Base-by-base conservation (phyloP, 2,329 filamentous ascomycete genomes). In the Cylindrodendrum hubeiense region DNA sequence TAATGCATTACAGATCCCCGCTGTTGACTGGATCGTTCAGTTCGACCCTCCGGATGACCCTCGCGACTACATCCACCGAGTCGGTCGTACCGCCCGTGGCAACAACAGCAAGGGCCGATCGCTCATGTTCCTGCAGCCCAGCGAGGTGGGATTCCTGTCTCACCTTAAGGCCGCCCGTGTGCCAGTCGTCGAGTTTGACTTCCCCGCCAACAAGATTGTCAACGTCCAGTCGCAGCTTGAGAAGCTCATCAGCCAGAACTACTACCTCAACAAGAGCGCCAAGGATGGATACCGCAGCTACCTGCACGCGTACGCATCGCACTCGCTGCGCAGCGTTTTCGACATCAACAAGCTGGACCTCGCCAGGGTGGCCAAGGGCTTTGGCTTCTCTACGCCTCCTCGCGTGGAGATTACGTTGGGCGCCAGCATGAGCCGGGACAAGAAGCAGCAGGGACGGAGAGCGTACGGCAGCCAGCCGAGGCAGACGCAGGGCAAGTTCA, bases 21-120 rank as follows among this genome's bases (percentile, higher is more conserved):
- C 93, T 22, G 95, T 98, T 46, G 95, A 98, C 83, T 98, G 93
- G 91, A 97, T 98, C 72, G 90, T 98, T 67, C 95, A 98, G 80
- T 97, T 97, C 75, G 96, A 98, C 73, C 95, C 95, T 12, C 94
- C 95, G 4, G 94, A 97, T 85, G 93, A 97, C 78, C 92, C 93
- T 22, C 87, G 92, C 72, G 93, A 96, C 79, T 97, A 98, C 82
- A 97, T 97, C 74, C 96, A 99, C 84, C 93, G 96, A 64, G 96
- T 98, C 17, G 96, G 96, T 72, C 93, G 96, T 74, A 99, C 96
- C 4, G 96, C 96, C 0, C 88, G 96, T 81, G 95, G 95, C 56
- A 86, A 90, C 65, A 91, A 93, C 77, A 90, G 88, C 76, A 97
- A 94, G 81, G 96, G 96, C 28, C 91, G 93, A 73, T 95, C 92